Evolutionary conservation across 495 filamentous ascomycete species (phyloP), one percentile per base, ranked within the genome.

Genomic region (Aspergillus sclerotioniger): DNA sequence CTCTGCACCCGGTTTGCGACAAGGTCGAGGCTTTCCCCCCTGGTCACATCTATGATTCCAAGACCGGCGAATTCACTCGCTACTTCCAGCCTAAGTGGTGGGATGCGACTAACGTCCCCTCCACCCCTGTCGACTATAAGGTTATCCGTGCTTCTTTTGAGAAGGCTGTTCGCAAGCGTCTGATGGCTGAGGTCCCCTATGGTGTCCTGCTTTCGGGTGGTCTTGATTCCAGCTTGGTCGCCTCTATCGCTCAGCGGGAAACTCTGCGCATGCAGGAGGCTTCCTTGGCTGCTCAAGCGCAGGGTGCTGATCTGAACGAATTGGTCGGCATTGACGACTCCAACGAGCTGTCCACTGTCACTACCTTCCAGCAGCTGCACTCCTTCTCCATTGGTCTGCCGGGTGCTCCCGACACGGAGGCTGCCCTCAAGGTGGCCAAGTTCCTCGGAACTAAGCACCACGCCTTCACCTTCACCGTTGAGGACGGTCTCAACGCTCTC

Each of bases 151-250:
- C 85, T 61, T 87, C 88, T 0, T 80, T 98, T 41, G 94, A 97
- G 81, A 87, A 84, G 72, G 88, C 94, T 28, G 95, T 98, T 46
- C 85, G 94, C 65, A 98, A 98, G 78, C 85, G 94, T 57, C 79
- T 98, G 66, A 98, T 98, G 94, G 94, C 94, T 17, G 94, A 98
- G 75, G 94, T 98, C 47, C 94, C 94, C 16, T 98, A 96, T 70
- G 94, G 94, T 73, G 94, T 98, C 15, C 78, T 98, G 48, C 81
- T 98, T 17, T 98, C 95, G 29, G 94, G 94, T 66, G 94, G 94
- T 66, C 82, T 98, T 48, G 94, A 98, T 76, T 98, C 95, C 29
- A 94, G 90, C 68, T 77, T 98, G 72, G 91, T 97, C 33, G 94
- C 94, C 25, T 84, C 94, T 12, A 98, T 98, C 68, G 95, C 94